Evolutionary conservation across 768 basidiomycete genomes (phyloP), one percentile per base, ranked within the genome.

Genomic region (Suillus variegatus): DNA sequence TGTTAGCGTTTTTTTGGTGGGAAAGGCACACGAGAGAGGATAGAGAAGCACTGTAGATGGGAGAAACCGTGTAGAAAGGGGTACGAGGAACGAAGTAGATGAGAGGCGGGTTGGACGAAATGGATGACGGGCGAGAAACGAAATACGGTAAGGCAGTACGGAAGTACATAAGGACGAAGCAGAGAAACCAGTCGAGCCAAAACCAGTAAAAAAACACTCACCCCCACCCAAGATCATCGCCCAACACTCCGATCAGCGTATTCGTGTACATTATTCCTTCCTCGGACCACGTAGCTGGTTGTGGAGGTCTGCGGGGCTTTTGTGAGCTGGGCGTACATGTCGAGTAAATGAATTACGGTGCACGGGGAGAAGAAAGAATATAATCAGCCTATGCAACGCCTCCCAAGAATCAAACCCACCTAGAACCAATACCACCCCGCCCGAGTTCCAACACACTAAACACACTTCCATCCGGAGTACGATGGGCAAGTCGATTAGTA

Each of bases 141-240:
- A n/a, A 55, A 12, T 13, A 36, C 12, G n/a, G 10, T 25, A n/a
- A 38, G 25, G 16, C 16, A 54, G 9, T 9, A 13, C 10, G 7
- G 22, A 25, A 22, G 32, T 6, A 32, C 18, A 32, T 2, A 10
- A 25, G 7, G 8, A 28, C 9, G 18, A 32, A 32, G 10, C 4
- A 32, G 16, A 54, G 7, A 18, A 22, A 2, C 12, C 47, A 13
- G 13, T 5, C 6, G 6, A 47, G 13, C 4, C 9, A n/a, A 55
- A 9, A 32, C 2, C 22, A 25, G 2, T 14, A 14, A 10, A 9
- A 5, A 10, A 32, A 3, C 25, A 79, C 87, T 73, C 63, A 88
- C 87, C 81, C 79, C 62, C 85, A 85, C 58, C 84, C 81, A 4
- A 89, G 70, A 62, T 84, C 83, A 0, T 78, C 72, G 3, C 86